Evolutionary conservation across 345 rosid species (phyloP).

Genomic region (Geranium rotundifolium): DNA sequence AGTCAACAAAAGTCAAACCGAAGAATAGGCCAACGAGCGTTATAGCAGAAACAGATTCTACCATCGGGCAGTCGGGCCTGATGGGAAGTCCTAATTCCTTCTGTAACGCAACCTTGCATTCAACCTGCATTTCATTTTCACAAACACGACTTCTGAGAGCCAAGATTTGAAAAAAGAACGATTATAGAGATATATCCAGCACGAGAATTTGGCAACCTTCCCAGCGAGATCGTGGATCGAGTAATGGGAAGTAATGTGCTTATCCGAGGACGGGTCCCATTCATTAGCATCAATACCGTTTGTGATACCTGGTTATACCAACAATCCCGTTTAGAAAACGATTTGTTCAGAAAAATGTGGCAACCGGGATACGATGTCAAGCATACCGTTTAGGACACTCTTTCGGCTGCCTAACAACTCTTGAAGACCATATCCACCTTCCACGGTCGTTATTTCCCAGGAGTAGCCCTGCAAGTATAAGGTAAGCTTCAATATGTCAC

Average conservation of each 20-base stretch:
- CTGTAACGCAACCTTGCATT: slow-evolving; percentile 81
- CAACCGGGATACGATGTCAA: no score
- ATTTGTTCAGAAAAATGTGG: not conserved
- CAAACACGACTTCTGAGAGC: no score
- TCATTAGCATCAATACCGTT: slow-evolving; percentile 77
- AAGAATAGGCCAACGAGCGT: slow-evolving; percentile 1
- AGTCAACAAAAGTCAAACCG: slow-evolving; percentile 8
- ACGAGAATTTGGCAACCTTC: slow-evolving; percentile 29
- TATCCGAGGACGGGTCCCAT: slow-evolving; percentile 79
- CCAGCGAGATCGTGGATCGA: slow-evolving; percentile 61
- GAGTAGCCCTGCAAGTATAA: slow-evolving; percentile 65
- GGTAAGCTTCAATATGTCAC: not conserved
- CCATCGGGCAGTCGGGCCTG: slow-evolving; percentile 80
- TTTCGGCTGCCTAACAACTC: slow-evolving; percentile 62
- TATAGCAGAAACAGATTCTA: slow-evolving; percentile 15
- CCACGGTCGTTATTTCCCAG: slow-evolving; percentile 91
- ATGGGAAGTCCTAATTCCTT: slow-evolving; percentile 82
- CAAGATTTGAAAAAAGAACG: no score
- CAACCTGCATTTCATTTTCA: slow-evolving; percentile 30
- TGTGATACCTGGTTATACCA: slow-evolving; percentile 51
- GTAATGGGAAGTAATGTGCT: slow-evolving; percentile 51
- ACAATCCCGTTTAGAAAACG: not conserved
- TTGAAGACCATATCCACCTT: slow-evolving; percentile 88
- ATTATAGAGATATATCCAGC: no score
- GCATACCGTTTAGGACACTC: slow-evolving; percentile 65